These are phyloP conservation scores for Fagus crenata DNA, from an alignment of 306 rosid genomes.

Conservation along the genomic window DNA sequence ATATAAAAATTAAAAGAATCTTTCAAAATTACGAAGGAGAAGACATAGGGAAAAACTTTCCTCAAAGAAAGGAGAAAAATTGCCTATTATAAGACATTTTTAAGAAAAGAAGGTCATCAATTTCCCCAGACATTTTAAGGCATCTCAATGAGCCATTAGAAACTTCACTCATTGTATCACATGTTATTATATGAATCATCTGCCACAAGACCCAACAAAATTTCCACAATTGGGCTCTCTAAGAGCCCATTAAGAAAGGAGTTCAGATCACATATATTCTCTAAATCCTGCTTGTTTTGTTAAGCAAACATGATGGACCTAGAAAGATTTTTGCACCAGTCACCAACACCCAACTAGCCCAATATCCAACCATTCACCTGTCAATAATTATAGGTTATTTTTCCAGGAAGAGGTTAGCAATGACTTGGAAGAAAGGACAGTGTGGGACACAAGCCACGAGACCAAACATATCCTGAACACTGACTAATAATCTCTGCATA, in stretches of 20 bases:
- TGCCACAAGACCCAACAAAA: not conserved
- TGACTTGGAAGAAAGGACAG: not conserved
- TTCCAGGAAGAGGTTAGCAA: not conserved
- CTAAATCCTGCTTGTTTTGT: not conserved
- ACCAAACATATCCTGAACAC: not conserved
- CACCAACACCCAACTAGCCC: not conserved
- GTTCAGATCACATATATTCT: not conserved
- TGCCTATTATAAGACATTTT: not conserved
- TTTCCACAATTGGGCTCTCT: not conserved
- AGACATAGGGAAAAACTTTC: too few species aligned
- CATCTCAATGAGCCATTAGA: conserved; percentile 5
- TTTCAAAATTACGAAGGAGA: too few species aligned
- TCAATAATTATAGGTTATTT: not conserved
- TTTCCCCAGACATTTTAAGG: not conserved
- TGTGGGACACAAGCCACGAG: not conserved
- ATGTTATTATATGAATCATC: not conserved
- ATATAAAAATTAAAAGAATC: too few species aligned
- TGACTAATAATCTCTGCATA: not conserved
- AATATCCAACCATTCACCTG: not conserved
- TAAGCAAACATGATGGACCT: not conserved
- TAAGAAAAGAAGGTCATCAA: not conserved
- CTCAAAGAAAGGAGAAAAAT: not conserved
- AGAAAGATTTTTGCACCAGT: not conserved
- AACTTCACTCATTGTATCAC: conserved; percentile 16
- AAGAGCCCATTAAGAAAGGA: conserved; percentile 3